phyloP scores from a whole-genome alignment of 495 filamentous ascomycete species.

The Neurospora sp. region DNA sequence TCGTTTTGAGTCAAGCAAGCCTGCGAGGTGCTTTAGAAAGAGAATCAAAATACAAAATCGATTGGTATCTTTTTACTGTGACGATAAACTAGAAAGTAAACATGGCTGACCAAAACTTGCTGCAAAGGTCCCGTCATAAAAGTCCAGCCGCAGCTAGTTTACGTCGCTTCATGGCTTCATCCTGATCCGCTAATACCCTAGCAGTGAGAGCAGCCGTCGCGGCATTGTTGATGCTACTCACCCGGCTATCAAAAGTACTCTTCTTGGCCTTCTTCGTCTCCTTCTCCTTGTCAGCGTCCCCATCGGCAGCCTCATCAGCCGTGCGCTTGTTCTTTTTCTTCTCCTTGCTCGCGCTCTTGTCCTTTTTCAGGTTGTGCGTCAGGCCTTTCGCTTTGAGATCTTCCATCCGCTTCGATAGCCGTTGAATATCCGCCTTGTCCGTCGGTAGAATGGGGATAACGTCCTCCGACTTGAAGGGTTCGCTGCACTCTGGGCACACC shows the following conservation, averaged over 20 bases:
- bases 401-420: slow-evolving; percentile 51
- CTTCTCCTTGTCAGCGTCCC: slow-evolving; percentile 13
- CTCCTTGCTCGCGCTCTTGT: slow-evolving; percentile 63
- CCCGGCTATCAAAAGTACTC: slow-evolving; percentile 10
- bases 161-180: slow-evolving; percentile 66
- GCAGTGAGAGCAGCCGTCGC: slow-evolving; percentile 76
- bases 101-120: neutral
- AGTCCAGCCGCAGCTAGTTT: slow-evolving; percentile 40
- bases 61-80: neutral
- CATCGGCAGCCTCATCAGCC: slow-evolving; percentile 27
- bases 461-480: slow-evolving; percentile 61
- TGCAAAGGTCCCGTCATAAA: neutral
- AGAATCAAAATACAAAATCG: neutral
- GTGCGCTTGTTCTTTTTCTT: slow-evolving; percentile 31
- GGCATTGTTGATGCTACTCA: slow-evolving; percentile 68
- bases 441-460: slow-evolving; percentile 73
- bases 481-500: slow-evolving; percentile 57
- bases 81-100: neutral
- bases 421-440: slow-evolving; percentile 57
- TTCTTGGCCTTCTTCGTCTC: slow-evolving; percentile 13
- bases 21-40: neutral
- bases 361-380: slow-evolving; percentile 84
- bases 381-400: slow-evolving; percentile 59
- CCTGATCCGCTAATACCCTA: slow-evolving; percentile 76
- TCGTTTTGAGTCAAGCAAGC: neutral